Base-by-base conservation (phyloP, 192 early-diverging fungal species). In the Geosiphon pyriformis region DNA sequence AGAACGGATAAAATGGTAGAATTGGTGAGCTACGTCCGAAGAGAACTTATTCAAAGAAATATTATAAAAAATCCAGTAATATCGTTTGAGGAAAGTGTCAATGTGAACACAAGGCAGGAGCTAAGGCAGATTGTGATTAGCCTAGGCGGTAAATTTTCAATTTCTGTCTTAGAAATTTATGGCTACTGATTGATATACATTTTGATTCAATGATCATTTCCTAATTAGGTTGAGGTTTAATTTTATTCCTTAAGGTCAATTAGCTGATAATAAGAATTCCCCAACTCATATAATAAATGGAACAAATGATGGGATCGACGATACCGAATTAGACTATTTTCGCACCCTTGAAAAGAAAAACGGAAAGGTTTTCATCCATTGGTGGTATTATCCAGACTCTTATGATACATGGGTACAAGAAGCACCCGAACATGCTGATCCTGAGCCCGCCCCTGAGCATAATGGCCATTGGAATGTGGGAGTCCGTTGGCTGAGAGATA, bases 341-440 rank as follows among this genome's bases (percentile, higher is more conserved):
- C 72, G 83, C n/a, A 85, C 83, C 34, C 52, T 85, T 55, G 83
- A 85, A 68, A 85, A 82, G 60, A 73, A 76, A 34, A 81, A 79
- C 57, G 77, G 76, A 25, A 77, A 74, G 27, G 88, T 86, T 15
- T 74, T 89, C 0, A 82, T 91, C 0, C 89, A 91, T 69, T 91
- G 88, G 85, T 87, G 88, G 87, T 88, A 88, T 70, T 87, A 85
- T 35, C 90, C 90, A 31, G 90, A 90, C 65, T 90, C 90, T 6
- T 89, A 88, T 68, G 90, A 92, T 56, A 81, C 78, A 11, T 92
- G 87, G 88, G 49, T 90, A 22, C 64, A 80, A 1, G 86, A 85
- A 42, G 82, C 82, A 26, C 71, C 81, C 32, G 88, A 81, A 61
- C 72, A 73, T 15, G 83, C 83, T 46, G 86, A 87, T 59, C 80